A percentile compares a stretch with the other conserved stretches of the same genome.
These are phyloP conservation scores for Enterocytospora artemiae DNA, from an alignment of 371 early-diverging fungal species.

Conservation along the genomic window DNA sequence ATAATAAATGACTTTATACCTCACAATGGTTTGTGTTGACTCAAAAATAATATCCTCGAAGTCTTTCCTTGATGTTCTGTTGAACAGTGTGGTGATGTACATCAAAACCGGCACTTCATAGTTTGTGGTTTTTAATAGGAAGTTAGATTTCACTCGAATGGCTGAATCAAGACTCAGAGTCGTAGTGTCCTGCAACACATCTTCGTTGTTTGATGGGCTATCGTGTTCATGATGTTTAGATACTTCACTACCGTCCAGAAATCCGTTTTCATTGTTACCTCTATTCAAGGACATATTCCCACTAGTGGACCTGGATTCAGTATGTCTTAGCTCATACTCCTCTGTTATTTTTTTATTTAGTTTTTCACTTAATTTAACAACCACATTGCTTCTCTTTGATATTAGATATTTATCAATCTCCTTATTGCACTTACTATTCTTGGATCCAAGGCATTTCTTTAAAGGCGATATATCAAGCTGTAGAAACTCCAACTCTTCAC, in stretches of 20 bases:
- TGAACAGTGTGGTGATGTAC: slow-evolving; percentile 22
- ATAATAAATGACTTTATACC: slow-evolving; percentile 1
- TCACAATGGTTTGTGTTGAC: slow-evolving; percentile 10
- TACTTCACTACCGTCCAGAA: too few species aligned
- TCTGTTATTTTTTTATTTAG: slow-evolving; percentile 17
- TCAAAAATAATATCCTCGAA: slow-evolving; percentile 16
- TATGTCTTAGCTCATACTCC: neutral
- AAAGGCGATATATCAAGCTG: neutral
- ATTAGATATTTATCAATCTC: slow-evolving; percentile 1
- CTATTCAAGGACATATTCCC: too few species aligned
- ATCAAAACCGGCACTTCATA: slow-evolving; percentile 11
- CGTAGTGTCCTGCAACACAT: too few species aligned
- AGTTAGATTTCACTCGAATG: neutral
- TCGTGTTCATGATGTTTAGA: too few species aligned
- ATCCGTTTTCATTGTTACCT: slow-evolving; percentile 8
- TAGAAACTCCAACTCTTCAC: slow-evolving; percentile 7
- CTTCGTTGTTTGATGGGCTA: too few species aligned
- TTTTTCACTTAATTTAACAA: slow-evolving; percentile 14
- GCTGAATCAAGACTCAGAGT: neutral
- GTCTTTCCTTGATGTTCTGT: slow-evolving; percentile 26
- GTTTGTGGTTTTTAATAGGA: neutral
- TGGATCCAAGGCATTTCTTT: slow-evolving; percentile 7
- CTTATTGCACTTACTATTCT: slow-evolving; percentile 9
- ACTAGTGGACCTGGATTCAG: too few species aligned
- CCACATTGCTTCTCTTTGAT: slow-evolving; percentile 6